These are phyloP conservation scores for Lignosus rhinocerotis DNA, from an alignment of 1,284 basidiomycete genomes.

Conservation along the genomic window DNA sequence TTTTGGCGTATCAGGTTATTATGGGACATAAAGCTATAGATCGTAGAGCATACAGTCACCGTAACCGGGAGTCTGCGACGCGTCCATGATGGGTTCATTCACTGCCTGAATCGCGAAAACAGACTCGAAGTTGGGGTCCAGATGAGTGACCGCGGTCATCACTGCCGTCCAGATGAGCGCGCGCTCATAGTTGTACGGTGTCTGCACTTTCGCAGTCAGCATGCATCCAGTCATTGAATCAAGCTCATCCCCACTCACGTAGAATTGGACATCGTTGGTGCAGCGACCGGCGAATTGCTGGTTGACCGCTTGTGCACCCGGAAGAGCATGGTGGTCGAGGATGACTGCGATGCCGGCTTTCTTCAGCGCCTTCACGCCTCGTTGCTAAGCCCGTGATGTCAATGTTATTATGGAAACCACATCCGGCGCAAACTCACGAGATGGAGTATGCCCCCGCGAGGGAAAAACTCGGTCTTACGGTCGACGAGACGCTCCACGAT, in stretches of 20 bases:
- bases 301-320: slow-evolving; percentile 60
- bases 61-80: slow-evolving; percentile 61
- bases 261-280: slow-evolving; percentile 70
- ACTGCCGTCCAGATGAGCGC: slow-evolving; percentile 77
- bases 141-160: slow-evolving; percentile 70
- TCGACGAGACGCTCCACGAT: slow-evolving; percentile 73
- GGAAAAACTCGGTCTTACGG: slow-evolving; percentile 59
- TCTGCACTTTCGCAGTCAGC: slow-evolving; percentile 40
- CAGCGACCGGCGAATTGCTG: slow-evolving; percentile 75
- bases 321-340: slow-evolving; percentile 76
- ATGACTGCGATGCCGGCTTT: slow-evolving; percentile 65
- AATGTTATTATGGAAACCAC: not conserved
- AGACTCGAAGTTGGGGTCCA: slow-evolving; percentile 63
- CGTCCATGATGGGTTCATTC: slow-evolving; percentile 76
- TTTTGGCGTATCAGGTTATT: slow-evolving; percentile 26
- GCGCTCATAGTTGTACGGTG: slow-evolving; percentile 67
- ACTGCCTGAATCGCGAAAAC: slow-evolving; percentile 76
- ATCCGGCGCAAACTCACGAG: slow-evolving; percentile 44
- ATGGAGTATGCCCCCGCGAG: slow-evolving; percentile 65
- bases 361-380: slow-evolving; percentile 58
- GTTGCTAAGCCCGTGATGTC: slow-evolving; percentile 42
- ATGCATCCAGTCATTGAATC: not conserved
- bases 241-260: slow-evolving; percentile 43
- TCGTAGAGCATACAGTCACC: slow-evolving; percentile 55
- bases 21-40: not conserved